Evolutionary conservation across 2,329 filamentous ascomycete species (phyloP).

Genomic region (Knufia fluminis): DNA sequence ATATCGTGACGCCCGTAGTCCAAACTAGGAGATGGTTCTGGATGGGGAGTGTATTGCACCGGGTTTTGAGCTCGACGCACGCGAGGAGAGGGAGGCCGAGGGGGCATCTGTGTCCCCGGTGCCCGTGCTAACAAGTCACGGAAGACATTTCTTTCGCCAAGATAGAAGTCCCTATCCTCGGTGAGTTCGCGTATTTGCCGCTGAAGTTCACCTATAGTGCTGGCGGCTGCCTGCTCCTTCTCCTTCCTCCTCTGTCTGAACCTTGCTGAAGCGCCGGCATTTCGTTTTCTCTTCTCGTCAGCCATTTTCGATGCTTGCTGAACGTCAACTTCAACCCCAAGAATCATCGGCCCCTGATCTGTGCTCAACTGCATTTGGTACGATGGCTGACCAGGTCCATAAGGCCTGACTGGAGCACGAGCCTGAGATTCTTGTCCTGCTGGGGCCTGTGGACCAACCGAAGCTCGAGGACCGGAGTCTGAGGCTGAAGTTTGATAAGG

Average conservation of each 20-base stretch:
- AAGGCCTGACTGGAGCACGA: background rate
- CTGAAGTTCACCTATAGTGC: constrained; percentile 60
- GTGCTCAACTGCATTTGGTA: constrained; percentile 28
- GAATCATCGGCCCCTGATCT: constrained; percentile 30
- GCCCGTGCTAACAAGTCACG: constrained; percentile 52
- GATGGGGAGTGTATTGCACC: background rate
- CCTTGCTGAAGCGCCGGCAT: constrained; percentile 74
- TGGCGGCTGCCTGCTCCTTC: constrained; percentile 63
- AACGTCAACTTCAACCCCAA: constrained; percentile 47
- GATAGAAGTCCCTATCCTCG: constrained; percentile 64
- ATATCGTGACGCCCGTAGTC: constrained; percentile 18
- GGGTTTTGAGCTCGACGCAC: constrained; percentile 9
- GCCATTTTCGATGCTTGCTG: constrained; percentile 73
- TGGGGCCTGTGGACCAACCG: background rate
- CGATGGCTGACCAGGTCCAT: constrained; percentile 19
- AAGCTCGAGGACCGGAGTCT: background rate
- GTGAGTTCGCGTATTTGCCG: constrained; percentile 58
- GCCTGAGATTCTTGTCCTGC: background rate
- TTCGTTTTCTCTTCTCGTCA: constrained; percentile 76
- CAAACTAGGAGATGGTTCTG: constrained; percentile 9
- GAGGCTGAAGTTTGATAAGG: background rate
- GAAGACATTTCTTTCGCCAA: constrained; percentile 61
- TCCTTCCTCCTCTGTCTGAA: constrained; percentile 77
- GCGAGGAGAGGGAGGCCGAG: constrained; percentile 22
- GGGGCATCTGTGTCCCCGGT: constrained; percentile 18